These are phyloP conservation scores for Dactylellina cionopaga DNA, from an alignment of 2,329 filamentous ascomycete genomes.

Conservation along the genomic window DNA sequence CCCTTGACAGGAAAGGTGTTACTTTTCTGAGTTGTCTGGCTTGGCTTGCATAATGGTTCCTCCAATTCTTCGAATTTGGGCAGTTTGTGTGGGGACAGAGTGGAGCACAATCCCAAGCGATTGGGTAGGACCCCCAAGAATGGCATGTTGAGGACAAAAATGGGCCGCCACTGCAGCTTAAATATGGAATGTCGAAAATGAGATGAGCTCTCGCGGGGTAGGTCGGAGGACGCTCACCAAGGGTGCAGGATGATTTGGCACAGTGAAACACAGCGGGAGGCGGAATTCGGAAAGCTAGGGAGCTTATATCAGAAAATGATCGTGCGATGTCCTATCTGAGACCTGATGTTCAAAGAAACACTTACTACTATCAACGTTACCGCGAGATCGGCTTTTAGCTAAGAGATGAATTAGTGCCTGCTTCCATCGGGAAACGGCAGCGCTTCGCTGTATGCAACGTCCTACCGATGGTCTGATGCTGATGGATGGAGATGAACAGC, in stretches of 20 bases:
- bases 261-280: slow-evolving; percentile 34
- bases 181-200: slow-evolving; percentile 35
- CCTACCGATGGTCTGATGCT: slow-evolving; percentile 28
- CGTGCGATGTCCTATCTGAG: not conserved
- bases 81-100: slow-evolving; percentile 32
- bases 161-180: slow-evolving; percentile 31
- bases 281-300: slow-evolving; percentile 24
- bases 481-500: slow-evolving; percentile 9
- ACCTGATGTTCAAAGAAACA: not conserved
- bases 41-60: slow-evolving; percentile 44
- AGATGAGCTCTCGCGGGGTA: slow-evolving; percentile 52
- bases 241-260: slow-evolving; percentile 32
- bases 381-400: no score
- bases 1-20: slow-evolving; percentile 37
- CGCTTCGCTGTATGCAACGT: slow-evolving; percentile 22
- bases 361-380: no score
- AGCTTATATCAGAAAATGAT: slow-evolving; percentile 35
- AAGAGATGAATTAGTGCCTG: slow-evolving; percentile 14
- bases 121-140: slow-evolving; percentile 42
- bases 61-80: slow-evolving; percentile 34
- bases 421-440: slow-evolving; percentile 26
- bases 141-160: slow-evolving; percentile 40
- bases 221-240: slow-evolving; percentile 24
- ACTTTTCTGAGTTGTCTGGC: slow-evolving; percentile 52
- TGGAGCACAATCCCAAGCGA: slow-evolving; percentile 48